Evolutionary conservation across 73 alveolate genomes (phyloP), one percentile per base, ranked within the genome.

Genomic region (Paramecium octaurelia): DNA sequence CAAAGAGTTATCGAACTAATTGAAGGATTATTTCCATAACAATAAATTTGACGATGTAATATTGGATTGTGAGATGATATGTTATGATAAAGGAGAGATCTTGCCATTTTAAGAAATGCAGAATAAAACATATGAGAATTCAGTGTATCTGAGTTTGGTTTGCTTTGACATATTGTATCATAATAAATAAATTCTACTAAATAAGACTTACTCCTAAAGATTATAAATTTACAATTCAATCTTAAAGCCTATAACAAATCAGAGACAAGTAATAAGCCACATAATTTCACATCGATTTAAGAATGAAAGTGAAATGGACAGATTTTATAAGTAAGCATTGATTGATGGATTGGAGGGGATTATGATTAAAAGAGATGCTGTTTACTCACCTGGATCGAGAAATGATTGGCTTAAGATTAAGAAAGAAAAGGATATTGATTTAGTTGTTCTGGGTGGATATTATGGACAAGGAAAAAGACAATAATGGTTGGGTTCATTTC

Each of bases 401-500:
- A 96, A 94, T 85, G 94, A 95, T 75, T 95, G 98, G 97, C 57
- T 92, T 21, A 95, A 96, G 93, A 75, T 93, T 46, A 96, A 97
- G 93, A 93, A 93, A 83, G 86, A 95, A 93, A 73, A 95, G 94
- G 42, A 92, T 95, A 85, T 93, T 95, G 99, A 97, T 94, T 94
- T 97, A 48, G 97, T 94, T 4, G 97, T 97, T 1, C 92, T 96
- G 34, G 99, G 98, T 11, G 99, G 98, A 12, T 83, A 93, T 35
- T 94, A 94, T 90, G 99, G 99, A 21, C 86, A 93, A 93, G 99
- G 99, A 0, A 94, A 92, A 86, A 94, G 99, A 94, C 92, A 93
- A 73, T 97, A 98, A 38, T 70, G 91, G 80, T 95, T 92, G 88
- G 99, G 99, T 29, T 93, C 99, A 1, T 97, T 88, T 92, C 88